Conservation (phyloP, 345 rosid species). For the Brassica incana region DNA sequence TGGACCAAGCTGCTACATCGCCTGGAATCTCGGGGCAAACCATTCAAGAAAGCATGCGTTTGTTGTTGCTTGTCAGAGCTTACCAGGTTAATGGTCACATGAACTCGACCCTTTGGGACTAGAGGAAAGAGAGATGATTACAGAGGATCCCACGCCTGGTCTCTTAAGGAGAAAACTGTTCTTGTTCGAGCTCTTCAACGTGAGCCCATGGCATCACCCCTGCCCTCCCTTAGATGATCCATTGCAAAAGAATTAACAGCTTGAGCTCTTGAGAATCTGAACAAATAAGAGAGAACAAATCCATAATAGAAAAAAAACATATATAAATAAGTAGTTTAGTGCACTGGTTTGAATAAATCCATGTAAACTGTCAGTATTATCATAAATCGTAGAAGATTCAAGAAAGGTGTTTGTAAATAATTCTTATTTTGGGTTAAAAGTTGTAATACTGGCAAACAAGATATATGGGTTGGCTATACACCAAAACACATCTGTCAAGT, state of each 20-base stretch:
- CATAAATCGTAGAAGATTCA: not conserved
- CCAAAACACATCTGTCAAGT: conserved; percentile 27
- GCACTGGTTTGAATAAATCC: not conserved
- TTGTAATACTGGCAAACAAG: not conserved
- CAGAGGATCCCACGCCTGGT: not conserved
- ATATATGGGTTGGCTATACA: conserved; percentile 18
- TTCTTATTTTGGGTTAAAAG: not conserved
- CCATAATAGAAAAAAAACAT: not conserved
- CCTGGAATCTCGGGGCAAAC: not conserved
- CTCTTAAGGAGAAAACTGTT: conserved; percentile 54
- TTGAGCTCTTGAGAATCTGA: not conserved
- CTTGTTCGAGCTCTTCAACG: conserved; percentile 61
- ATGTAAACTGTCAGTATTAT: not conserved
- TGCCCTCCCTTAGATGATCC: conserved; percentile 4
- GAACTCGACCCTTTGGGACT: not conserved
- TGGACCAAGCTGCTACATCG: not conserved
- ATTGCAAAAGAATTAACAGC: not conserved
- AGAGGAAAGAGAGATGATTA: not conserved
- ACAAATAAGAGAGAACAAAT: not conserved
- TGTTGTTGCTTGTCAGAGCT: not conserved
- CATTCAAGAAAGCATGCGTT: not conserved
- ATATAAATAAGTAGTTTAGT: not conserved
- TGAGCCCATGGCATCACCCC: conserved; percentile 43
- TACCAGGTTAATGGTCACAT: not conserved
- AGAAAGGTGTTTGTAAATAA: not conserved